Percentiles rank a stretch among this genome's conserved stretches.
Conservation (phyloP, 805 yeast genomes). For the Suhomyces canberraensis region DNA sequence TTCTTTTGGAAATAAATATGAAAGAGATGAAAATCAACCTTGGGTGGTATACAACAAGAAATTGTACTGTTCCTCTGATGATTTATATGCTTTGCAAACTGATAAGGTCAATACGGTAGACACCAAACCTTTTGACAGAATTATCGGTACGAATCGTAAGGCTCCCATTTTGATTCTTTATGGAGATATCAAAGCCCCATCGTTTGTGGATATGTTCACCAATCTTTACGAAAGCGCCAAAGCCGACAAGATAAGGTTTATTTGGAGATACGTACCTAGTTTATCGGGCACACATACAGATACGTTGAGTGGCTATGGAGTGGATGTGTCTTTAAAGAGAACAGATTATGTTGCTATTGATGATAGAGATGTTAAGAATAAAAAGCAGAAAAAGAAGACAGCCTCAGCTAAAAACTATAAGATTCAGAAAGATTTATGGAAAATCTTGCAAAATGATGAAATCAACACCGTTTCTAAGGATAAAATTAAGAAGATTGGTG, state of each 20-base stretch:
- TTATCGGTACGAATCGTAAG: conserved; percentile 49
- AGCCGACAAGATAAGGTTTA: conserved; percentile 65
- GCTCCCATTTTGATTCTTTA: conserved; percentile 62
- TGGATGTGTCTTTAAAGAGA: conserved; percentile 58
- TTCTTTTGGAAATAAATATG: conserved; percentile 26
- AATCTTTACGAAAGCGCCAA: conserved; percentile 58
- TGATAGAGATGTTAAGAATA: conserved; percentile 44
- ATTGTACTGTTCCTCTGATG: conserved; percentile 63
- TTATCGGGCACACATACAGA: conserved; percentile 4
- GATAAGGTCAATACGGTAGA: conserved; percentile 26
- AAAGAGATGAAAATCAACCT: conserved; percentile 1
- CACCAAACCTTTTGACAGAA: conserved; percentile 53
- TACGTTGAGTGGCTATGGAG: conserved; percentile 60
- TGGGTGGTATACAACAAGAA: conserved; percentile 54
- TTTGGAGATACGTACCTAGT: conserved; percentile 66
- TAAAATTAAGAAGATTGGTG: conserved; percentile 35
- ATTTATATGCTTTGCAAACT: conserved; percentile 75
- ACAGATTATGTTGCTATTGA: conserved; percentile 67
- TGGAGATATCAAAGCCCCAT: conserved; percentile 53
- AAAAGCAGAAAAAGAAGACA: conserved; percentile 18
- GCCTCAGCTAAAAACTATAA: conserved; percentile 15
- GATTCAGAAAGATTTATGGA: conserved; percentile 16
- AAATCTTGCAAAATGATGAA: conserved; percentile 14
- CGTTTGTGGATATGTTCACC: conserved; percentile 55
- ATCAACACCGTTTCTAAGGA: conserved; percentile 27